A percentile compares a stretch with the other conserved stretches of the same genome.
phyloP scores from a whole-genome alignment of 768 basidiomycete species.

The Psilocybe tampanensis region DNA sequence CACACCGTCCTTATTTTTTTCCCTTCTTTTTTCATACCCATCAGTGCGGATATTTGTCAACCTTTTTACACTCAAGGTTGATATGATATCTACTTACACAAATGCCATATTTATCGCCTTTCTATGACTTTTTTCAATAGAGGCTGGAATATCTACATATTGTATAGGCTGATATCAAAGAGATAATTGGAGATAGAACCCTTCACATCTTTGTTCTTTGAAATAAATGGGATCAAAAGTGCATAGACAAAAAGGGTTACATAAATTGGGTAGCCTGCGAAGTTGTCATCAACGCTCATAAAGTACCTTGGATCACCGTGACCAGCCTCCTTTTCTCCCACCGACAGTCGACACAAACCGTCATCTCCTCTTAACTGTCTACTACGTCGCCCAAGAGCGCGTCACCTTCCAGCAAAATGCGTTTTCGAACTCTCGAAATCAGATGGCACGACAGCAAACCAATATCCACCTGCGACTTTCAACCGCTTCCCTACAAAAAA shows the following conservation, averaged over 20 bases:
- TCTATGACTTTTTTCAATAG: too few relatives aligned
- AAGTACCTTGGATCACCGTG: conserved; percentile 11
- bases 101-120: too few relatives aligned
- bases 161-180: too few relatives aligned
- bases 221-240: conserved; percentile 4
- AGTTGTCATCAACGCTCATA: conserved; percentile 19
- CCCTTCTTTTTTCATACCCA: too few relatives aligned
- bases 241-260: conserved; percentile 8
- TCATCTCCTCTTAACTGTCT: conserved; percentile 3
- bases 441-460: conserved; percentile 96
- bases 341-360: conserved; percentile 11
- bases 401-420: conserved; percentile 50
- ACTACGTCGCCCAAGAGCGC: conserved; percentile 6
- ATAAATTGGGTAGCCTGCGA: conserved; percentile 10
- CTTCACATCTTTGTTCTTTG: background rate
- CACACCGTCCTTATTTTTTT: too few relatives aligned
- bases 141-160: too few relatives aligned
- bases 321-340: conserved; percentile 15
- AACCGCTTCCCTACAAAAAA: conserved; percentile 80
- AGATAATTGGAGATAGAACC: background rate
- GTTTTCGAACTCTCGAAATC: conserved; percentile 89
- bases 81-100: too few relatives aligned
- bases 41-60: too few relatives aligned
- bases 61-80: too few relatives aligned
- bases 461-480: conserved; percentile 97